phyloP scores from a whole-genome alignment of 179 eudicot species.

The Vitellaria paradoxa region DNA sequence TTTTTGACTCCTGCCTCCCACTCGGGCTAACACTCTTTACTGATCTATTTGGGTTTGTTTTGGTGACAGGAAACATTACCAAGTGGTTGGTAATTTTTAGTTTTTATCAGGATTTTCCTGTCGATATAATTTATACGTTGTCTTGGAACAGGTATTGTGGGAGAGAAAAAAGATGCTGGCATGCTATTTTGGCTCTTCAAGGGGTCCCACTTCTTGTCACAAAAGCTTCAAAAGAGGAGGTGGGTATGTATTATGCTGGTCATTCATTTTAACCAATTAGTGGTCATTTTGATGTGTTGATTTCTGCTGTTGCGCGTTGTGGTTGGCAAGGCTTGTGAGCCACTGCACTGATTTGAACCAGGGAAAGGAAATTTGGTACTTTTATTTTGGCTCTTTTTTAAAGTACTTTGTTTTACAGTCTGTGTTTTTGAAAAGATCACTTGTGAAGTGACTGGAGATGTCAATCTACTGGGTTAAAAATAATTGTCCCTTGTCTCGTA shows the following conservation, averaged over 20 bases:
- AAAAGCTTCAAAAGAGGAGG: background rate
- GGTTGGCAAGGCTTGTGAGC: background rate
- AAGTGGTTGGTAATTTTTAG: slow-evolving; percentile 11
- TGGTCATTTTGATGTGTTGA: background rate
- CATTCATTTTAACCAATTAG: background rate
- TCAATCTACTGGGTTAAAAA: too few species aligned
- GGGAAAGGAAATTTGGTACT: background rate
- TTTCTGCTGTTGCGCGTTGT: background rate
- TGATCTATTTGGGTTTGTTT: slow-evolving; percentile 6
- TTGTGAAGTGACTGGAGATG: too few species aligned
- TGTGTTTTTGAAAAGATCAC: too few species aligned
- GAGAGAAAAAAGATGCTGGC: slow-evolving; percentile 13
- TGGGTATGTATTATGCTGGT: slow-evolving; percentile 4
- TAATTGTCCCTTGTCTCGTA: too few species aligned
- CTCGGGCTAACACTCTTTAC: background rate
- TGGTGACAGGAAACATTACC: slow-evolving; percentile 10
- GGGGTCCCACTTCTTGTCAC: slow-evolving; percentile 8
- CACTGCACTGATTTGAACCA: background rate
- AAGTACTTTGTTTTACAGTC: too few species aligned
- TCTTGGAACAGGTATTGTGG: background rate
- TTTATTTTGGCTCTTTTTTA: background rate
- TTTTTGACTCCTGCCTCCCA: slow-evolving; percentile 4
- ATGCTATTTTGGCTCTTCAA: slow-evolving; percentile 11
- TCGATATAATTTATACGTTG: background rate
- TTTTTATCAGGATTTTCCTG: slow-evolving; percentile 6